Base-by-base conservation (phyloP, 345 rosid species). In the Carallia brachiata region DNA sequence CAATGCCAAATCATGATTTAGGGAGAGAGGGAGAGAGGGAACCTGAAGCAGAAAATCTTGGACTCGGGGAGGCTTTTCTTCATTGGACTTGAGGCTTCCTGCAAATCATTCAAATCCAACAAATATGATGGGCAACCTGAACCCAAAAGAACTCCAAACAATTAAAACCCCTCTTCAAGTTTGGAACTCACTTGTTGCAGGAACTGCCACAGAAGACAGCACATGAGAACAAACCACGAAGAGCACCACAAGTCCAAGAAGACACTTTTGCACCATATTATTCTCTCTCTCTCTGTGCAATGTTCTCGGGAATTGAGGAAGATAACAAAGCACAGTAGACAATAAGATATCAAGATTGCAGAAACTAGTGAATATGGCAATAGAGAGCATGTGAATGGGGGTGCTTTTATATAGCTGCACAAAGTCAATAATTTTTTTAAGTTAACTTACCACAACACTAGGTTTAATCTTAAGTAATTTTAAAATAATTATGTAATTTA, bases 51-150 rank as follows among this genome's bases (percentile, higher is more conserved):
- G 44, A 18, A 70, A 54, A 44, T 76, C 77, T 39, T 79, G 79
- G 67, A 67, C 69, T 48, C 27, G 39, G 30, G 76, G 52, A 19
- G 66, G 67, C 48, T 39, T 66, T 66, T 73, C 80, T 52, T 61
- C 65, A 61, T 40, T 69, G 64, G 82, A 75, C 77, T 67, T 73
- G 62, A 73, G 81, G 72, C 67, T 80, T 77, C 86, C 90, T 86
- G 58, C 9, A 50, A 73, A 70, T 5, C 52, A 75, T 58, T 16
- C 23, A 62, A 32, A 61, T 18, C 23, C 40, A n/a, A 13, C 1
- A 61, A 32, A 61, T 39, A 39, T 61, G 65, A 36, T 32, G 1
- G 17, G 7, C 36, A 50, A n/a, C 13, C 5, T 36, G 32, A 36
- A 19, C 12, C 8, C 8, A 55, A 36, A 19, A 4, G 27, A 67